Conservation (phyloP, 106 monocot genomes). For the Dendrobium officinale region DNA sequence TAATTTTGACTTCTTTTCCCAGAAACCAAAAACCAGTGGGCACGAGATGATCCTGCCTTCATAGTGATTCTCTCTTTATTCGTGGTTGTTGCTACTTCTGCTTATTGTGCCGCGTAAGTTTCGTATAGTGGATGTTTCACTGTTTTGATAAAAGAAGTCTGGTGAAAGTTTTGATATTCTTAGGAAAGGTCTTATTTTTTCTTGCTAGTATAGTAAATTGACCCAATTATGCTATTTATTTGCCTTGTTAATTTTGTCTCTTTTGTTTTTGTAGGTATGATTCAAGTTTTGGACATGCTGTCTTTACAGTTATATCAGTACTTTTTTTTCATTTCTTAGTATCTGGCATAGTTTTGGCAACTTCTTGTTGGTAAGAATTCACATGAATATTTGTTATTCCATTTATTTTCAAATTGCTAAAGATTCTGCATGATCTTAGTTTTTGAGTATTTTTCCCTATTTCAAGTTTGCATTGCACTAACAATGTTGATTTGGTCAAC, state of each 20-base stretch:
- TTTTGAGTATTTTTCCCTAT: neutral
- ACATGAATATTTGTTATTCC: neutral
- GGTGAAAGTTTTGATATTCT: neutral
- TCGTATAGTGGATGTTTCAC: neutral
- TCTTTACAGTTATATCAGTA: conserved; percentile 57
- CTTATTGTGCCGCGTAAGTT: conserved; percentile 95
- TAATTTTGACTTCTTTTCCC: conserved; percentile 10
- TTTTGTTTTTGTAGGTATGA: conserved; percentile 44
- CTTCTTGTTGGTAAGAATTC: conserved; percentile 62
- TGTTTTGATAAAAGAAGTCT: neutral
- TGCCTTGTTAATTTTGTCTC: neutral
- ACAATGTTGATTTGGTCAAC: neutral
- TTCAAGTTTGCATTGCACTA: neutral
- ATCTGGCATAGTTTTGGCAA: conserved; percentile 52
- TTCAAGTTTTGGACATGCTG: conserved; percentile 43
- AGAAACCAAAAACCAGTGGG: conserved; percentile 99
- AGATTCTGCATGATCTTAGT: neutral
- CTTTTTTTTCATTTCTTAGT: conserved; percentile 68
- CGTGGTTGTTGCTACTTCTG: conserved; percentile 76
- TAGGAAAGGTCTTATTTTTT: neutral
- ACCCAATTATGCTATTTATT: neutral
- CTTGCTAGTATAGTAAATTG: neutral
- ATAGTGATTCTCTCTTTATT: conserved; percentile 77
- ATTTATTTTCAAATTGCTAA: neutral
- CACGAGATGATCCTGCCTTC: conserved; percentile 97